Percentiles rank a stretch among this genome's conserved stretches.
Conservation (phyloP, 2,329 filamentous ascomycete genomes). For the Aureobasidium melanogenum region DNA sequence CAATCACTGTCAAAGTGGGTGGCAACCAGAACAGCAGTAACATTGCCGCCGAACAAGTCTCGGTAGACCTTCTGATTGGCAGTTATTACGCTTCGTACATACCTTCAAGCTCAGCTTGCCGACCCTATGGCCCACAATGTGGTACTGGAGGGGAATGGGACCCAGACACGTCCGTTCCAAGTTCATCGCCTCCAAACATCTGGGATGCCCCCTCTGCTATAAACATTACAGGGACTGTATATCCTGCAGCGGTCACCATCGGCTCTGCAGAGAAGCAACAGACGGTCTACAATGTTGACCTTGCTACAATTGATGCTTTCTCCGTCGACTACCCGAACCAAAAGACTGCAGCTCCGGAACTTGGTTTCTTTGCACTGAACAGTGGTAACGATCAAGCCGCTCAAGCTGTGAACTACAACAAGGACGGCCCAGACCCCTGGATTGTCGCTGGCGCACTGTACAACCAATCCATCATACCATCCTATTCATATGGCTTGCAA, state of each 20-base stretch:
- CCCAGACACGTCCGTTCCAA: neutral
- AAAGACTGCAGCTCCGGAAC: neutral
- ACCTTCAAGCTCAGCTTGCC: neutral
- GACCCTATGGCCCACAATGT: neutral
- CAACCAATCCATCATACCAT: conserved; percentile 17
- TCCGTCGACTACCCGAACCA: neutral
- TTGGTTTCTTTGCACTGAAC: conserved; percentile 10
- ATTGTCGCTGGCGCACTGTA: conserved; percentile 12
- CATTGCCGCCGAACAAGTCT: neutral
- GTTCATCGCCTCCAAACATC: neutral
- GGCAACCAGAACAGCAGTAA: neutral
- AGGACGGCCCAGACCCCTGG: neutral
- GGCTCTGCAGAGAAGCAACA: neutral
- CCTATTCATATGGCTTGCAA: conserved; percentile 26
- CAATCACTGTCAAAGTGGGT: neutral
- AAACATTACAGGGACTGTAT: neutral
- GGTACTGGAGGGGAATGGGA: neutral
- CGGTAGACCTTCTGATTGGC: neutral
- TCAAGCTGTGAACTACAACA: neutral
- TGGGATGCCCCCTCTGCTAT: neutral
- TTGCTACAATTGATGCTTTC: neutral
- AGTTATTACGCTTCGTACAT: neutral
- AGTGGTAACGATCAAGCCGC: neutral
- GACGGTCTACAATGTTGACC: neutral
- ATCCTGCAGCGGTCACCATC: neutral